Conservation (phyloP, 225 moss, liverwort and hornwort species). For the Pleurozium schreberi region DNA sequence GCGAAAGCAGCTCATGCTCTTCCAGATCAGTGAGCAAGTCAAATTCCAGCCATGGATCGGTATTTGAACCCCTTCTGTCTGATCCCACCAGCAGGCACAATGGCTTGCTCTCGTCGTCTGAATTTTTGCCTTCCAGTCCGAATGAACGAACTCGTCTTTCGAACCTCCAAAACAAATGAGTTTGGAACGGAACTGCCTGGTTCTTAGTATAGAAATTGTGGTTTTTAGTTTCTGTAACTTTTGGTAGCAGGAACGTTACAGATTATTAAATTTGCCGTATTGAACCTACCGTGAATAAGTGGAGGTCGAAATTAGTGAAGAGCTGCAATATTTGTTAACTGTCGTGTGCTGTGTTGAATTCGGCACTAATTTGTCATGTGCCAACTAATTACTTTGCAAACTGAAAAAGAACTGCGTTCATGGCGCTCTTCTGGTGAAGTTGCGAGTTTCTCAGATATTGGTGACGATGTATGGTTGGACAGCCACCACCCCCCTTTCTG, state of each 20-base stretch:
- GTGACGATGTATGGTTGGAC: neutral
- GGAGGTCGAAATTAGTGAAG: neutral
- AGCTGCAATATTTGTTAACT: neutral
- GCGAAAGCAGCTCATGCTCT: constrained; percentile 32
- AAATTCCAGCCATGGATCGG: constrained; percentile 49
- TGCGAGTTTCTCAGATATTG: neutral
- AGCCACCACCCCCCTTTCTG: neutral
- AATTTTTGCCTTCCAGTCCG: constrained; percentile 30
- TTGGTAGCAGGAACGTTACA: neutral
- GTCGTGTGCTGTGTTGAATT: neutral
- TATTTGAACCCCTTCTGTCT: constrained; percentile 69
- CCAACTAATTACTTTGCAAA: neutral
- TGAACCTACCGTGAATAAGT: neutral
- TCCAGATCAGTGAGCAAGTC: constrained; percentile 21
- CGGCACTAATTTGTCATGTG: neutral
- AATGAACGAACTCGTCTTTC: constrained; percentile 8
- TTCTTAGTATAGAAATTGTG: neutral
- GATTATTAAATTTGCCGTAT: neutral
- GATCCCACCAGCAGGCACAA: constrained; percentile 22
- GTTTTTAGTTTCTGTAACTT: neutral
- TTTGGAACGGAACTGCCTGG: neutral
- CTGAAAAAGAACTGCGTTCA: neutral
- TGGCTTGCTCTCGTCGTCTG: constrained; percentile 17
- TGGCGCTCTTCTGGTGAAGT: neutral
- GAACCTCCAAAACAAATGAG: constrained; percentile 41